Base-by-base conservation (phyloP, 2,329 filamentous ascomycete species). In the Amauroascus verrucosus region DNA sequence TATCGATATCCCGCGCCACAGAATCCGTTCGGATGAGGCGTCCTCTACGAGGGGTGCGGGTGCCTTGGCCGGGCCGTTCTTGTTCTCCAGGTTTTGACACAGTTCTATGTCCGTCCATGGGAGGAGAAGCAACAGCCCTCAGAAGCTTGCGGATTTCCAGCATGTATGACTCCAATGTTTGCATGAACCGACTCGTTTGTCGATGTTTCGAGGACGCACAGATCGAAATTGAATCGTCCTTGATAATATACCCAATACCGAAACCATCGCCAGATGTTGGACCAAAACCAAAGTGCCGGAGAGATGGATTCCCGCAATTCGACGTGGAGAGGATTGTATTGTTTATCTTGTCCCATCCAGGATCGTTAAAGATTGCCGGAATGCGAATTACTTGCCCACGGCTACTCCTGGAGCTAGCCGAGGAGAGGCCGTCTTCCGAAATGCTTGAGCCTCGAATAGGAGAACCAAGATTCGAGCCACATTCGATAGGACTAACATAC, bases 161-260 rank as follows among this genome's bases (percentile, higher is more conserved):
- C 48, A 97, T 79, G 67, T 97, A 98, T 57, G 81, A 84, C 68
- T 97, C 93, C 1, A 97, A 74, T 0, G 88, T 87, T 63, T 95
- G 88, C 56, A 97, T 82, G 65, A 93, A 94, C 5, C 93, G 84
- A 61, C 83, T 83, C 0, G 93, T 98, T 72, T 98, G 93, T 38
- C 93, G 77, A 68, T 98, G 93, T 71, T 96, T 96, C 64, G 86
- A 93, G 13, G 85, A 86, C 0, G 90, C 89, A 68, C 93, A 97
- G 57, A 98, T 91, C 45, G 84, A 88, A 56, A 97, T 86, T 47
- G 82, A 80, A 50, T 93, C 87, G 60, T 94, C 88, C 71, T 98
- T 98, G 78, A 98, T 96, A 64, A 98, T 97, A 73, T 98, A 98
- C 1, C 93, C 93, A 53, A 98, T 96, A 28, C 93, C 93, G 65